Base-by-base conservation (phyloP, 2,329 filamentous ascomycete species). In the Diaporthe sp. region DNA sequence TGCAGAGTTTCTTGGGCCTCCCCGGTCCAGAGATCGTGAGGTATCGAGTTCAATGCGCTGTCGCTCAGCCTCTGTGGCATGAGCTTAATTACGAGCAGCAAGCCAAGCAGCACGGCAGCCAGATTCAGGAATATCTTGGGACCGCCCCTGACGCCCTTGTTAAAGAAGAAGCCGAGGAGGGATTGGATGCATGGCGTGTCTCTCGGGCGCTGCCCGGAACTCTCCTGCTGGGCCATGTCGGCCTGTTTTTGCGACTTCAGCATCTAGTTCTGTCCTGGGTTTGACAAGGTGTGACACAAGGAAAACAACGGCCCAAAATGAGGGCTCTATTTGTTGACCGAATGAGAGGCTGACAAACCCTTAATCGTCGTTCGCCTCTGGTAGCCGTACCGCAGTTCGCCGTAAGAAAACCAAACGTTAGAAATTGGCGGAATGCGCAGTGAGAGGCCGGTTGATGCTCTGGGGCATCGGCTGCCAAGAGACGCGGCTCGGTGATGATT, bases 131-230 rank as follows among this genome's bases (percentile, higher is more conserved):
- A 68, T 13, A 82, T 76, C 28, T 67, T 79, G 2, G 82, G 82
- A 2, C 81, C 81, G 42, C 80, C 78, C 65, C 81, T 80, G 13
- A 82, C 47, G 25, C 81, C 78, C 31, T 79, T 77, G 47, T 78
- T 78, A 22, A 81, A 82, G 63, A 82, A 81, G 70, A 82, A 82
- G 65, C 77, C 78, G 13, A 82, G 76, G 1, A 82, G 47, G 28
- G 76, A 70, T 42, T 72, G 65, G 71, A 77, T 61, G 60, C 75
- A 77, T 39, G 71, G 31, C 49, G 61, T 60, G n/a, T 72, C 47
- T 44, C 49, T 49, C 44, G 60, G 49, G 20, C 47, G 67, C 3
- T 75, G 31, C 25, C 53, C 55, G 57, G 72, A 31, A n/a, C 70
- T 47, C 13, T 44, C 47, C 67, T 72, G 73, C 39, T 71, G 44